Percentiles rank a stretch among this genome's conserved stretches.
Conservation (phyloP, 2,329 filamentous ascomycete genomes). For the Cryphonectria japonica region DNA sequence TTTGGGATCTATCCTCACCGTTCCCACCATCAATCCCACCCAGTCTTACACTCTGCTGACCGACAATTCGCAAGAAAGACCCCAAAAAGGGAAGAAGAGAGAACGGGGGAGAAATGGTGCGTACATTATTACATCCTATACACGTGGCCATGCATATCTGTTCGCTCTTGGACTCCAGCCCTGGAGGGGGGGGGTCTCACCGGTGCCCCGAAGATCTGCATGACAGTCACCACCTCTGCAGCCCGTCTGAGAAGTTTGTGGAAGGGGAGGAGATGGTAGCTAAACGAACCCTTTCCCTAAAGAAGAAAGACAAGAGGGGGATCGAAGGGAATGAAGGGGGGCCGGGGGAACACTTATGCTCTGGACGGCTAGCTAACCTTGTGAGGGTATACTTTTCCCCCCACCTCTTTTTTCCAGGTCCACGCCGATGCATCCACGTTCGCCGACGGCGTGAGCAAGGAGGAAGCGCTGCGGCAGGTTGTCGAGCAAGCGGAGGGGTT, state of each 20-base stretch:
- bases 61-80: not conserved
- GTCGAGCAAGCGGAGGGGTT: constrained; percentile 71
- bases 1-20: not conserved
- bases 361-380: not conserved
- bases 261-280: not conserved
- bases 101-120: not conserved
- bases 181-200: not conserved
- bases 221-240: not conserved
- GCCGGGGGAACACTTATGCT: not conserved
- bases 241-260: too few species aligned
- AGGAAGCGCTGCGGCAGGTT: constrained; percentile 75
- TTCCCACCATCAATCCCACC: not conserved
- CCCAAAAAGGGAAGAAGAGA: not conserved
- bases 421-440: constrained; percentile 83
- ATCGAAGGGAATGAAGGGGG: not conserved
- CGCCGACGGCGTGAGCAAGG: constrained; percentile 66
- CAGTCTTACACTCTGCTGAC: not conserved
- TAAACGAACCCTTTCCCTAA: not conserved
- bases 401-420: constrained; percentile 50
- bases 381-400: too few species aligned
- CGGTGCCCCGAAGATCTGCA: not conserved
- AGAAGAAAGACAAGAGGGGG: not conserved
- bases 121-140: not conserved
- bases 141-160: not conserved
- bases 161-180: not conserved